These are phyloP conservation scores for Neurospora discreta DNA, from an alignment of 495 filamentous ascomycete genomes.

Conservation along the genomic window DNA sequence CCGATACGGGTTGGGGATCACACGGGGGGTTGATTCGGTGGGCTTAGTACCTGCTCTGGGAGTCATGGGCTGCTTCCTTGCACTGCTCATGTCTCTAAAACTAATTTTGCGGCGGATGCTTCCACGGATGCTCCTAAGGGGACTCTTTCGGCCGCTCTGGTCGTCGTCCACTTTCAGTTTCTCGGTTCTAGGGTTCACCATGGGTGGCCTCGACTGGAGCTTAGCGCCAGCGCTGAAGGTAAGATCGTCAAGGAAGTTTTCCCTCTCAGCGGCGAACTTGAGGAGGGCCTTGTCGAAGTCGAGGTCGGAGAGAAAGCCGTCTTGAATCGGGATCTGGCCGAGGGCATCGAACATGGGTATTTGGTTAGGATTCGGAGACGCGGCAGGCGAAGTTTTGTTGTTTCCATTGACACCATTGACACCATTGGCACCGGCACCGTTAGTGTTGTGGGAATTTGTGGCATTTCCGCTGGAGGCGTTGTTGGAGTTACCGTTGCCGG, in stretches of 20 bases:
- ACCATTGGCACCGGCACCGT: conserved; percentile 16
- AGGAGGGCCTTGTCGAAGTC: conserved; percentile 87
- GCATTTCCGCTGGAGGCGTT: not conserved
- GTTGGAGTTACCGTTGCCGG: conserved; percentile 6
- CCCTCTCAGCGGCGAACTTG: conserved; percentile 90
- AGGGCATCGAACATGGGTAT: conserved; percentile 1
- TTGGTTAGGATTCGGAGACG: not conserved
- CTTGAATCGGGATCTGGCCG: conserved; percentile 12
- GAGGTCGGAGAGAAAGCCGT: conserved; percentile 39
- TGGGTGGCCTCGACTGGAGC: conserved; percentile 52
- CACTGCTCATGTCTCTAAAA: conserved; percentile 86
- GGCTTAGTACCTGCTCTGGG: conserved; percentile 58
- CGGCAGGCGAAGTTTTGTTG: conserved; percentile 5
- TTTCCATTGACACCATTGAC: conserved; percentile 13
- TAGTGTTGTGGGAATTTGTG: conserved; percentile 1
- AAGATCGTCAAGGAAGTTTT: conserved; percentile 86
- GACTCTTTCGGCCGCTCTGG: conserved; percentile 32
- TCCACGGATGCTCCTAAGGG: conserved; percentile 47
- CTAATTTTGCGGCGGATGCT: conserved; percentile 82
- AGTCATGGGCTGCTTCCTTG: conserved; percentile 72
- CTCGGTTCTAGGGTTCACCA: conserved; percentile 66
- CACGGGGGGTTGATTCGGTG: conserved; percentile 10
- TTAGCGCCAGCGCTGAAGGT: conserved; percentile 81
- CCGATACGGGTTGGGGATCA: not conserved
- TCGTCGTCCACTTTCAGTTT: conserved; percentile 71